Evolutionary conservation across 129 eudicot genomes (phyloP).

Genomic region (Erigeron canadensis): DNA sequence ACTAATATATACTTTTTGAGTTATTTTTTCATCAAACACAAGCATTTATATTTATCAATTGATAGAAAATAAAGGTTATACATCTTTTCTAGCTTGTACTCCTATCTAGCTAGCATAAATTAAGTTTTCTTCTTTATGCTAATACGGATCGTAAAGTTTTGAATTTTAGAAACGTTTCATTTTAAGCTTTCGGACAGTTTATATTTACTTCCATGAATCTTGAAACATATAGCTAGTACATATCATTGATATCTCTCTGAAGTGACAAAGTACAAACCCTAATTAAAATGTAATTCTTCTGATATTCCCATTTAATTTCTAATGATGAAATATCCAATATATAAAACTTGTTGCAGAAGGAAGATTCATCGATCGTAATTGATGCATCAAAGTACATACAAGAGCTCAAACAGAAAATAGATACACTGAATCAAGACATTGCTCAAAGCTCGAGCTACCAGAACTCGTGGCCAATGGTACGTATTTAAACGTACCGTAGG

Average conservation of each 20-base stretch:
- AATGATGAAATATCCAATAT: not conserved
- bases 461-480: slow-evolving; percentile 59
- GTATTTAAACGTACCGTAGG: not conserved
- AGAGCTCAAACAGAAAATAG: slow-evolving; percentile 76
- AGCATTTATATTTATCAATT: no score
- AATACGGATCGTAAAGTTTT: not conserved
- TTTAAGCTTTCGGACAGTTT: not conserved
- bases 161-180: not conserved
- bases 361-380: slow-evolving; percentile 63
- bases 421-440: slow-evolving; percentile 60
- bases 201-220: not conserved
- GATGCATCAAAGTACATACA: slow-evolving; percentile 86
- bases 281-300: no score
- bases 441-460: slow-evolving; percentile 44
- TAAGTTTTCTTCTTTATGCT: slow-evolving; percentile 1
- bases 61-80: not conserved
- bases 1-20: not conserved
- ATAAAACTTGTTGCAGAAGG: slow-evolving; percentile 41
- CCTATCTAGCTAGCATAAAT: no score
- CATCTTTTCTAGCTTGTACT: not conserved
- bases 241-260: no score
- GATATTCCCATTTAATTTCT: not conserved
- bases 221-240: no score
- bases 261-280: no score
- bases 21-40: no score